phyloP scores from a whole-genome alignment of 192 early-diverging fungal genomes.

The Mortierella hygrophila region DNA sequence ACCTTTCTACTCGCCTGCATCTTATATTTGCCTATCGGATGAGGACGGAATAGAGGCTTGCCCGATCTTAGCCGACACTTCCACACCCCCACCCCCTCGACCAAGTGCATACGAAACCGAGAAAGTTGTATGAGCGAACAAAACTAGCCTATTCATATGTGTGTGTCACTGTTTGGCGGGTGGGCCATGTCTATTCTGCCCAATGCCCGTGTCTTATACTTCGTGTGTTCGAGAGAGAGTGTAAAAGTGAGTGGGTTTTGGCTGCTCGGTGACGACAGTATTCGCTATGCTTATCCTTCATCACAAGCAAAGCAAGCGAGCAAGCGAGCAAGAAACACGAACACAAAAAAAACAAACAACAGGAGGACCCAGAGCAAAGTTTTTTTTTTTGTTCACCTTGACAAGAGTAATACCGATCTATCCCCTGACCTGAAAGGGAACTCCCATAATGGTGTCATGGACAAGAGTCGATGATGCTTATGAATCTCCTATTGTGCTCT shows the following conservation, averaged over 20 bases:
- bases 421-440: background rate
- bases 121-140: background rate
- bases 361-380: no score
- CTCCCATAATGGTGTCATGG: background rate
- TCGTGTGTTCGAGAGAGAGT: no score
- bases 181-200: background rate
- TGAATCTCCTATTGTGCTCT: slow-evolving; percentile 3
- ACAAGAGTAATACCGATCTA: background rate
- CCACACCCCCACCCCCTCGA: no score
- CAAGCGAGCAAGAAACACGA: background rate
- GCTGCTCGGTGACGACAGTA: background rate
- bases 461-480: background rate
- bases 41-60: background rate
- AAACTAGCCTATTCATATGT: no score
- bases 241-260: background rate
- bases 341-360: background rate
- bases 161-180: background rate
- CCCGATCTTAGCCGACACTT: slow-evolving; percentile 14
- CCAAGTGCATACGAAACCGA: background rate
- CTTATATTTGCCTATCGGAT: background rate
- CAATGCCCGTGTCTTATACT: background rate
- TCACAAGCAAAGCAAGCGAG: background rate
- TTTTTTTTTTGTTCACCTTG: no score
- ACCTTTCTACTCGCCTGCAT: background rate
- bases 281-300: background rate